Percentiles rank a stretch among this genome's conserved stretches.
Evolutionary conservation across 2,329 filamentous ascomycete species (phyloP).

Genomic region (Aspergillus proliferans): DNA sequence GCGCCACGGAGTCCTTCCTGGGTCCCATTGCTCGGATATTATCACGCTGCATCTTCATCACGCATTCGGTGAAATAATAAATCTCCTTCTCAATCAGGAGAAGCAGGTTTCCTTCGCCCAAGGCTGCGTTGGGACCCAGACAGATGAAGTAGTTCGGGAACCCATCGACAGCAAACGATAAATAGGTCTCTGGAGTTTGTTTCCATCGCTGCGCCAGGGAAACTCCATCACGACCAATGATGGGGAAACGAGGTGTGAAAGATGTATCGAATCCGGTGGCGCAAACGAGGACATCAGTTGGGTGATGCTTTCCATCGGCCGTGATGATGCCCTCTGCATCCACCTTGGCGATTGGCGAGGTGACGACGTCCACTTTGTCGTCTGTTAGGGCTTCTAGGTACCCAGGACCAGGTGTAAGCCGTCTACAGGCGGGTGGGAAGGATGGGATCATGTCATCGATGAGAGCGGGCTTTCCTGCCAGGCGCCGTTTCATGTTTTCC

Average conservation of each 20-base stretch:
- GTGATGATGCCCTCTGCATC: constrained; percentile 27
- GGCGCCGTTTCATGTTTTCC: constrained; percentile 28
- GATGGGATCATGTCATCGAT: constrained; percentile 32
- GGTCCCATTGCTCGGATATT: constrained; percentile 26
- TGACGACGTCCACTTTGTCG: constrained; percentile 56
- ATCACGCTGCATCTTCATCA: constrained; percentile 31
- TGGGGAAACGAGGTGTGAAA: constrained; percentile 28
- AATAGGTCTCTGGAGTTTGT: constrained; percentile 29
- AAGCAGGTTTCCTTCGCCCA: constrained; percentile 30
- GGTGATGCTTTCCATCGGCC: constrained; percentile 27
- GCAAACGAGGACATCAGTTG: constrained; percentile 31
- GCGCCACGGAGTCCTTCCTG: constrained; percentile 19
- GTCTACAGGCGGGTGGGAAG: constrained; percentile 31
- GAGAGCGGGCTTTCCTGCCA: constrained; percentile 30
- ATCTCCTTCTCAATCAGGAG: constrained; percentile 27
- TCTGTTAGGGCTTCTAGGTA: constrained; percentile 56
- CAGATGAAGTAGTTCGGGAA: constrained; percentile 32
- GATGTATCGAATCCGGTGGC: constrained; percentile 35
- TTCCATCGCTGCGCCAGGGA: constrained; percentile 25
- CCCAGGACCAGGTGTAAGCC: constrained; percentile 41
- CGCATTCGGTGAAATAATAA: constrained; percentile 30
- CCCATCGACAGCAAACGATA: constrained; percentile 27
- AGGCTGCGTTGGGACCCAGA: constrained; percentile 27
- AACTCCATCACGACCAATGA: constrained; percentile 25
- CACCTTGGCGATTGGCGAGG: constrained; percentile 45